A percentile compares a stretch with the other conserved stretches of the same genome.
Conservation (phyloP, 805 yeast genomes). For the Metschnikowia aberdeeniae region DNA sequence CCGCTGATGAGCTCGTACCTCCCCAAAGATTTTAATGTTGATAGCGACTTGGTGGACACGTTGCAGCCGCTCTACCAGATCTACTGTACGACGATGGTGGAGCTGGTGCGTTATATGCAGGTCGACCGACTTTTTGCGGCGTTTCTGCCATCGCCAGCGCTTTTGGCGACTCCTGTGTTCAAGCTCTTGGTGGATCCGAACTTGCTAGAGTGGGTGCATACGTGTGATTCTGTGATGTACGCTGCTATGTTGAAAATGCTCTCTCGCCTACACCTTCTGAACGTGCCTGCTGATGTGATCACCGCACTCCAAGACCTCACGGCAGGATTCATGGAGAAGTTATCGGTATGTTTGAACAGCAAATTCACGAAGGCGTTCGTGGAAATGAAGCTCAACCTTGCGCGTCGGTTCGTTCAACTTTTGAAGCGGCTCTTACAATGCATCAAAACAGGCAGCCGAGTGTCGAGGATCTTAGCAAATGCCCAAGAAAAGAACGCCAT, state of each 20-base stretch:
- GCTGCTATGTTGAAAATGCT: slow-evolving; percentile 51
- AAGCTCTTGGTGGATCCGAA: slow-evolving; percentile 50
- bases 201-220: slow-evolving; percentile 57
- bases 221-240: slow-evolving; percentile 66
- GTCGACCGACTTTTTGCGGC: slow-evolving; percentile 54
- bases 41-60: slow-evolving; percentile 54
- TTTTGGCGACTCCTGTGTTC: slow-evolving; percentile 60
- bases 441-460: slow-evolving; percentile 50
- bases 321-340: slow-evolving; percentile 42
- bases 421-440: slow-evolving; percentile 52
- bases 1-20: slow-evolving; percentile 43
- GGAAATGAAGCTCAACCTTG: slow-evolving; percentile 49
- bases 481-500: slow-evolving; percentile 44
- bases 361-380: slow-evolving; percentile 50
- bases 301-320: slow-evolving; percentile 53
- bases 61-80: slow-evolving; percentile 58
- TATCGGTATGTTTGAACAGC: slow-evolving; percentile 33
- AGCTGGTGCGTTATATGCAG: slow-evolving; percentile 64
- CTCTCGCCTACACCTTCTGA: slow-evolving; percentile 49
- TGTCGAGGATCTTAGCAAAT: slow-evolving; percentile 43
- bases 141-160: slow-evolving; percentile 47
- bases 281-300: slow-evolving; percentile 54
- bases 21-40: slow-evolving; percentile 40
- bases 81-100: slow-evolving; percentile 62
- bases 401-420: slow-evolving; percentile 50